Evolutionary conservation across 73 alveolate species (phyloP).

Genomic region (Durusdinium trenchii): DNA sequence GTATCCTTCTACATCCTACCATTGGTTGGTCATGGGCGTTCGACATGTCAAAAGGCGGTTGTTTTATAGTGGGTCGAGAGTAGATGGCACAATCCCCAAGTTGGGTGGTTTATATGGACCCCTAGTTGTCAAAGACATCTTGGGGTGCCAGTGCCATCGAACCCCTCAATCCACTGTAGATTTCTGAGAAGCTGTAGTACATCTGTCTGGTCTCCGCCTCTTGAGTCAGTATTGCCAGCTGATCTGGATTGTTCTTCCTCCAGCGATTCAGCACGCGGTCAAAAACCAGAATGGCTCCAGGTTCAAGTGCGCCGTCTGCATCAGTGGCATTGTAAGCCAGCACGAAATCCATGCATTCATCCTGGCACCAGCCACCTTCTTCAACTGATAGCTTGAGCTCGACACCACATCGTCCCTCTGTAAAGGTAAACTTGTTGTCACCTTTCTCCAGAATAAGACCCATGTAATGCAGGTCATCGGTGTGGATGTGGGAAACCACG

Average conservation of each 20-base stretch:
- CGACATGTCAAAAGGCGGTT: too few relatives aligned
- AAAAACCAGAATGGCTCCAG: constrained; percentile 41
- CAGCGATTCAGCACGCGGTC: neutral
- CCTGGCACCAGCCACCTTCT: constrained; percentile 30
- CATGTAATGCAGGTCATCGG: constrained; percentile 28
- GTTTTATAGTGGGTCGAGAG: too few relatives aligned
- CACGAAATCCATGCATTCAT: constrained; percentile 54
- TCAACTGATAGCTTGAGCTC: constrained; percentile 54
- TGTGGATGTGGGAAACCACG: constrained; percentile 14
- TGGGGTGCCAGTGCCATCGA: too few relatives aligned
- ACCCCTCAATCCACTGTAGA: too few relatives aligned
- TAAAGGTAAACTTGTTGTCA: constrained; percentile 36
- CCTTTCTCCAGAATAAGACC: neutral
- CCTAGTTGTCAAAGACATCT: too few relatives aligned
- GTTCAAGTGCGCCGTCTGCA: too few relatives aligned
- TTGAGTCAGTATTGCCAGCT: neutral
- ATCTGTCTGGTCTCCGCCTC: constrained; percentile 27
- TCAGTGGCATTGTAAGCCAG: neutral
- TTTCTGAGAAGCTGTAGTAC: constrained; percentile 6
- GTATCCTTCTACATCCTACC: too few relatives aligned
- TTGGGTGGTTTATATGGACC: too few relatives aligned
- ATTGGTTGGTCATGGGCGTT: too few relatives aligned
- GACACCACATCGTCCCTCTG: constrained; percentile 42
- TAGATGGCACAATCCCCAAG: too few relatives aligned
- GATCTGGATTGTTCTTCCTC: constrained; percentile 46